Evolutionary conservation across 2,329 filamentous ascomycete species (phyloP), one percentile per base, ranked within the genome.

Genomic region (Beauveria australis): DNA sequence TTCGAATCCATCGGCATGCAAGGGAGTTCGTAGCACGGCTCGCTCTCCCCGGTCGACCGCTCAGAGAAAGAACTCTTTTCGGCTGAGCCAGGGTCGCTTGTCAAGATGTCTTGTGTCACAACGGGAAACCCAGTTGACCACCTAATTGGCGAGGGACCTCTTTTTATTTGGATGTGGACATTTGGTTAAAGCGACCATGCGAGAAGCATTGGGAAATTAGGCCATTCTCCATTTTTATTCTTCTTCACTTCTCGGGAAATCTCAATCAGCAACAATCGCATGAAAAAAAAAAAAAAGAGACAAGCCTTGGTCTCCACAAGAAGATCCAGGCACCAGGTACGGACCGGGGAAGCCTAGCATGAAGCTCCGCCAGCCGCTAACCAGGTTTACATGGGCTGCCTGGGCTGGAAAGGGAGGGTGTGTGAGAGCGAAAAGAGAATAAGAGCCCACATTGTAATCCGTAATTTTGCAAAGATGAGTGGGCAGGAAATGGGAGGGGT

Each of bases 291-390:
- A 33, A 18, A 33, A 12, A 14, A 37, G 41, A 28, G 16, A 24
- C 14, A 24, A 43, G 16, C 7, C 22, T 24, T 9, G 40, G 24
- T 44, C 26, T 19, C 47, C 48, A 51, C 47, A 52, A 33, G 47
- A 37, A 59, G 49, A 53, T 44, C 33, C 56, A 59, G 56, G 56
- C 40, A 59, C 56, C 18, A 59, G 56, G 56, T 49, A 59, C 56
- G 56, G 56, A 59, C 56, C 56, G 56, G 56, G 56, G 56, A 59
- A 59, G 48, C 10, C 56, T 59, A 53, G 12, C 14, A 18, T 16
- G 16, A 24, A 40, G 33, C 40, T 28, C 37, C 37, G 37, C 52
- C 52, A n/a, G 33, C 33, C 33, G 33, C 33, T 37, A 37, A 37
- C 33, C 33, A 37, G 33, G 33, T 37, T 37, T 6, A 37, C 33